Evolutionary conservation across 78 protist genomes (phyloP), one percentile per base, ranked within the genome.

Genomic region (Tieghemostelium lacteum): DNA sequence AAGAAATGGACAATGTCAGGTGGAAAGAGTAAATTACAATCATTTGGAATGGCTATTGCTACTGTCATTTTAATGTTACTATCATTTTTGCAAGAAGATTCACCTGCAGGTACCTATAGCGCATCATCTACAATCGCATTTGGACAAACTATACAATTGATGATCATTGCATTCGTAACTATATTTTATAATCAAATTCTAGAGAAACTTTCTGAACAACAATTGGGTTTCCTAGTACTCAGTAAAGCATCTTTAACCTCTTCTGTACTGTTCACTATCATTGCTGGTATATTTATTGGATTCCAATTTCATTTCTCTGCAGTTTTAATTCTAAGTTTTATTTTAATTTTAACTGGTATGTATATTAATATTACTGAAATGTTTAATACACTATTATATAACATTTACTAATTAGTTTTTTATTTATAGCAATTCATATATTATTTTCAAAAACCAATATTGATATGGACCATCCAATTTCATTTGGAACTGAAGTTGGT

Each of bases 321-420:
- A 66, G 28, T 83, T 29, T 6, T 83, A 24, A 29, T 78, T 17
- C 22, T 63, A 22, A 54, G 75, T 66, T 78, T 78, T 54, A 66
- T 78, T 50, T 66, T 78, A 24, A 78, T 78, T 17, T 33, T 78
- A 7, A 78, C 73, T 24, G 86, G 86, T 76, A 75, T 24, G 61
- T 28, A 24, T 62, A 6, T 7, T 2, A 73, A 3, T 49, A 14
- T 20, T 52, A 52, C 24, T 70, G 17, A 58, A 29, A 29, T 1
- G 3, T 4, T 31, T 73, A 52, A 73, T 34, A 26, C 5, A 26
- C 16, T 17, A 8, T 55, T 19, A 55, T 55, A 55, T 57, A n/a
- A 22, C 6, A 12, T 24, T 49, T 29, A 49, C 3, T 69, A 29
- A 22, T 42, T 28, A 19, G 39, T 20, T 3, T 34, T 65, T 10